A percentile compares a stretch with the other conserved stretches of the same genome.
phyloP scores from a whole-genome alignment of 345 rosid genomes.

The Citrus inodora region DNA sequence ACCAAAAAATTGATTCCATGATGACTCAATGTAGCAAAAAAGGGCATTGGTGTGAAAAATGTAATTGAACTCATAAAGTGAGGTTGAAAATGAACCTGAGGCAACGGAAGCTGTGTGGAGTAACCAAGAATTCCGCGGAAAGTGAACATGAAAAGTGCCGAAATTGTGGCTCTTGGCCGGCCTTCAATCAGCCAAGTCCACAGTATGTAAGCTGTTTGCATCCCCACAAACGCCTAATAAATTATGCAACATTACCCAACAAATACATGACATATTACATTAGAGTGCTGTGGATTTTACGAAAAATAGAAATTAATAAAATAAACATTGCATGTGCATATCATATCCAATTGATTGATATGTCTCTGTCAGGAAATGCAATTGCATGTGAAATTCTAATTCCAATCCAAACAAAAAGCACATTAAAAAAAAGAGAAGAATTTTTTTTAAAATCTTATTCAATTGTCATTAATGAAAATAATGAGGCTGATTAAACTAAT shows the following conservation, averaged over 20 bases:
- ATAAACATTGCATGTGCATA: not conserved
- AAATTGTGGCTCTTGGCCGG: conserved; percentile 71
- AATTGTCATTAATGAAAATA: not conserved
- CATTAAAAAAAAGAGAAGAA: not conserved
- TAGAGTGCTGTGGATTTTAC: not conserved
- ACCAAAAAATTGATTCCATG: not conserved
- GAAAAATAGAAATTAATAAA: not conserved
- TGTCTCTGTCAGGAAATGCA: not conserved
- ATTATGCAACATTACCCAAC: not conserved
- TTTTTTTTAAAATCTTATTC: not conserved
- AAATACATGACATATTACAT: not conserved
- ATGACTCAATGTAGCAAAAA: not conserved
- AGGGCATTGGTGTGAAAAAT: not conserved
- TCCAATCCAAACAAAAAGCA: not conserved
- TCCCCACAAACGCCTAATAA: conserved; percentile 71
- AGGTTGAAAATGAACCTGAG: conserved; percentile 44
- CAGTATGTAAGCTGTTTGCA: conserved; percentile 74
- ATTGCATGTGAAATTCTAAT: not conserved
- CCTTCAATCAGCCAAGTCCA: conserved; percentile 93
- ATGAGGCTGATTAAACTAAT: not conserved
- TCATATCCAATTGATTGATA: not conserved
- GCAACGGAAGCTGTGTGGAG: conserved; percentile 91
- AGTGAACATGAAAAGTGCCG: conserved; percentile 93
- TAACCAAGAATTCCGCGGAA: conserved; percentile 95
- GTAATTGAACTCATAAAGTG: not conserved